These are phyloP conservation scores for Diaporthe citrichinensis DNA, from an alignment of 2,329 filamentous ascomycete species.

Conservation along the genomic window DNA sequence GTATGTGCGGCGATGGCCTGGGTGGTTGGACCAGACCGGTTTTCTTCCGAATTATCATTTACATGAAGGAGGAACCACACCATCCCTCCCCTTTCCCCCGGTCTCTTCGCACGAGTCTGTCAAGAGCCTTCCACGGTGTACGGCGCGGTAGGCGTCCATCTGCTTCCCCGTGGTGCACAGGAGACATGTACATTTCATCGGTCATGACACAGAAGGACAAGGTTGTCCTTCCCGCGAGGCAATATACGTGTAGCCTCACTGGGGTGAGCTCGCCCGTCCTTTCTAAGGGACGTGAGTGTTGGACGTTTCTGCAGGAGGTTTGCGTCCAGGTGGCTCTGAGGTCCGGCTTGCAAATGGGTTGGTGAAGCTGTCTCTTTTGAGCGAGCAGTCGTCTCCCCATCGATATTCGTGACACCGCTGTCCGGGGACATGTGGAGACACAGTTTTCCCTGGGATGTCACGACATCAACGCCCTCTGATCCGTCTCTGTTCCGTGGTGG, in stretches of 20 bases:
- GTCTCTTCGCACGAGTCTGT: neutral
- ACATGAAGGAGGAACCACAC: no score
- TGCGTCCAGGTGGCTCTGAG: neutral
- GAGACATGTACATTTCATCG: neutral
- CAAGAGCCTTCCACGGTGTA: neutral
- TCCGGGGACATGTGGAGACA: neutral
- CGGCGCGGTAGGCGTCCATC: neutral
- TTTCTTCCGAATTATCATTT: neutral
- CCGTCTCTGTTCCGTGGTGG: neutral
- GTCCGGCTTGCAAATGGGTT: neutral
- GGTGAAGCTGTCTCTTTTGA: neutral
- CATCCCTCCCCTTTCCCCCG: neutral
- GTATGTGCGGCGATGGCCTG: neutral
- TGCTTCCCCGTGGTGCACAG: neutral
- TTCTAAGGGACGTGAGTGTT: no score
- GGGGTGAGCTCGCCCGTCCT: neutral
- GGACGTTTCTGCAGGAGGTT: neutral
- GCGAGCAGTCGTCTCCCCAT: neutral
- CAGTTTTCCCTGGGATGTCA: neutral
- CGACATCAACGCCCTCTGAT: neutral
- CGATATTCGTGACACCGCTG: neutral
- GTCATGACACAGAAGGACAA: neutral
- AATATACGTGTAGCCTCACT: no score
- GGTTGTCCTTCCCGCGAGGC: no score
- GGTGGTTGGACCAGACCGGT: neutral